Evolutionary conservation across 139 green algal species (phyloP).

Genomic region (Zygnema circumcarinatum): DNA sequence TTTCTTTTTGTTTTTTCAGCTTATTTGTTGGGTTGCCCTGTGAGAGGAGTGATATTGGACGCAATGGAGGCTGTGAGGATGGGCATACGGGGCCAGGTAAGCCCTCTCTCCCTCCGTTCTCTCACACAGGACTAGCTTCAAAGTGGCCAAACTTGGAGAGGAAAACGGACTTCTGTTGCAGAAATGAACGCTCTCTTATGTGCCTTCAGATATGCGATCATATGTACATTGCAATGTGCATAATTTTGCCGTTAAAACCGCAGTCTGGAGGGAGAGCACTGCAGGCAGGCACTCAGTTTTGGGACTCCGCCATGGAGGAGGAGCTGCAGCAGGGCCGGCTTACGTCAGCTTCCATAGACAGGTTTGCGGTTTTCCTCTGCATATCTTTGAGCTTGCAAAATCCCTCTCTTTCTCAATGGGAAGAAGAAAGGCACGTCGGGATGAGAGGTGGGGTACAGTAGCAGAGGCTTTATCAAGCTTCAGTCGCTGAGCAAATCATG

Average conservation of each 20-base stretch:
- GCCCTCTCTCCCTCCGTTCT: not conserved
- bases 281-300: slow-evolving; percentile 60
- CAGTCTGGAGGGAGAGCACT: too few species aligned
- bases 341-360: slow-evolving; percentile 32
- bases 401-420: too few species aligned
- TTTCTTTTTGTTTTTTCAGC: too few species aligned
- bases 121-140: not conserved
- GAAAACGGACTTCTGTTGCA: too few species aligned
- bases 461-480: too few species aligned
- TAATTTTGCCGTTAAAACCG: too few species aligned
- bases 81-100: slow-evolving; percentile 47
- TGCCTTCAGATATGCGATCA: not conserved
- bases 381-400: not conserved
- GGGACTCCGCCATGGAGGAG: slow-evolving; percentile 42
- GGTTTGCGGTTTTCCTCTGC: slow-evolving; percentile 7
- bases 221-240: too few species aligned
- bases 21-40: slow-evolving; percentile 57
- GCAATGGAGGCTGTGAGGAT: slow-evolving; percentile 38
- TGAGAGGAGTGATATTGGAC: slow-evolving; percentile 54
- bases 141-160: too few species aligned
- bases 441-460: too few species aligned
- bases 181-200: too few species aligned
- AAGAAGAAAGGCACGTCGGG: too few species aligned
- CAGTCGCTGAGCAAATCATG: too few species aligned
- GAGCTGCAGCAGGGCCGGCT: slow-evolving; percentile 20